Conservation (phyloP, 176 grass and related monocot genomes). For the Luzula sylvatica region DNA sequence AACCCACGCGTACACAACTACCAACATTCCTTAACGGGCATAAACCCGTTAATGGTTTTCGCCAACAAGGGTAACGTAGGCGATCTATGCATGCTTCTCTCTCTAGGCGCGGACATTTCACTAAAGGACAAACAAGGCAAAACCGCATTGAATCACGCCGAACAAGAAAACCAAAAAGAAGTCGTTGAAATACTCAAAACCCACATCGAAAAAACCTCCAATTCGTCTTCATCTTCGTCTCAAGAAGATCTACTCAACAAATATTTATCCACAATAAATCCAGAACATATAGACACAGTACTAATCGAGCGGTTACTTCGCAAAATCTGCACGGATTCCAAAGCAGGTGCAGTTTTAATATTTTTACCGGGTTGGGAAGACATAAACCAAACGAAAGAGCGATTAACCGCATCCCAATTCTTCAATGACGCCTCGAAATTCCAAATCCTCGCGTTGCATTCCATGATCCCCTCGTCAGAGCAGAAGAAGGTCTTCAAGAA, state of each 20-base stretch:
- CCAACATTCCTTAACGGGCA: slow-evolving; percentile 70
- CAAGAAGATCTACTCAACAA: slow-evolving; percentile 61
- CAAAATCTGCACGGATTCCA: slow-evolving; percentile 73
- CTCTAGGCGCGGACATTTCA: slow-evolving; percentile 78
- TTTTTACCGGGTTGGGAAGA: slow-evolving; percentile 99
- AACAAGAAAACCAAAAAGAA: slow-evolving; percentile 62
- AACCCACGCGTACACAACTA: slow-evolving; percentile 63
- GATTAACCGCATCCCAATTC: slow-evolving; percentile 53
- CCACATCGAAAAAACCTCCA: slow-evolving; percentile 42
- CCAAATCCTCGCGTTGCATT: slow-evolving; percentile 74
- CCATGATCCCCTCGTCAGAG: slow-evolving; percentile 78
- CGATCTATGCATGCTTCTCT: slow-evolving; percentile 90
- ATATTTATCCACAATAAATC: slow-evolving; percentile 65
- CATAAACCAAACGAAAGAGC: slow-evolving; percentile 81
- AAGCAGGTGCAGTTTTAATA: slow-evolving; percentile 75
- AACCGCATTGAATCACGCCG: slow-evolving; percentile 63
- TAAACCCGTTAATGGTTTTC: slow-evolving; percentile 92
- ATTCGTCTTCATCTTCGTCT: slow-evolving; percentile 37
- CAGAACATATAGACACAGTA: slow-evolving; percentile 64
- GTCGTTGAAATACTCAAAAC: slow-evolving; percentile 61
- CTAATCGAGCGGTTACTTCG: slow-evolving; percentile 60
- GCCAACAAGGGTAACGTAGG: slow-evolving; percentile 70
- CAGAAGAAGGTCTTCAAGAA: slow-evolving; percentile 88
- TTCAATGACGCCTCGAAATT: slow-evolving; percentile 60
- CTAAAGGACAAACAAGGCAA: slow-evolving; percentile 49